Evolutionary conservation across 108 stramenopile species (phyloP).

Genomic region (Nitzschia sp.): DNA sequence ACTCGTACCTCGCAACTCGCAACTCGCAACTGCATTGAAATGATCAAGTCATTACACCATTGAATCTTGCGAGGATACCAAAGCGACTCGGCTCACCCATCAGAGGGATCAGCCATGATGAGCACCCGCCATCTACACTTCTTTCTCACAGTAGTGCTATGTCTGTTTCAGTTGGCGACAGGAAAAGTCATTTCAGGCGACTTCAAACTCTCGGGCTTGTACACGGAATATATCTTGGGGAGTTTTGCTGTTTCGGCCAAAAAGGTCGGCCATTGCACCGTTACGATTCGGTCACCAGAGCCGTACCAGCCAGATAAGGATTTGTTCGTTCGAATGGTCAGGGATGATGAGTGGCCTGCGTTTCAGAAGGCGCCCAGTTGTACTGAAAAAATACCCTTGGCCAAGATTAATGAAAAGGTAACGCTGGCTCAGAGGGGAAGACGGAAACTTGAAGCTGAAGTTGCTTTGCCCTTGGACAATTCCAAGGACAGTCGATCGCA

Average conservation of each 20-base stretch:
- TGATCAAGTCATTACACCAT: too few species aligned
- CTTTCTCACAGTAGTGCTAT: neutral
- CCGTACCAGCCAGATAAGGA: slow-evolving; percentile 61
- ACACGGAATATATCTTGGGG: slow-evolving; percentile 64
- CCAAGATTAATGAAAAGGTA: slow-evolving; percentile 20
- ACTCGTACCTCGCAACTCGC: too few species aligned
- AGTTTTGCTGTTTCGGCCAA: slow-evolving; percentile 65
- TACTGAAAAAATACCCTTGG: slow-evolving; percentile 45
- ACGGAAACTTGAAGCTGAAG: slow-evolving; percentile 30
- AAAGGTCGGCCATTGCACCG: slow-evolving; percentile 30
- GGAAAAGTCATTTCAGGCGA: slow-evolving; percentile 55
- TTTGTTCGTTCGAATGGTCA: slow-evolving; percentile 50
- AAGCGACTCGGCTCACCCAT: neutral
- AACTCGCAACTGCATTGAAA: too few species aligned
- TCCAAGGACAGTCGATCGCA: slow-evolving; percentile 38
- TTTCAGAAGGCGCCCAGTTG: slow-evolving; percentile 54
- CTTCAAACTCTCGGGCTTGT: slow-evolving; percentile 57
- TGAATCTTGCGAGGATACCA: neutral
- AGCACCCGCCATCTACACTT: neutral
- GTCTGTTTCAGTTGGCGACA: neutral
- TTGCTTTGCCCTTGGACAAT: slow-evolving; percentile 35
- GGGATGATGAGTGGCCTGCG: slow-evolving; percentile 65
- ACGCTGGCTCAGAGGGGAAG: slow-evolving; percentile 17
- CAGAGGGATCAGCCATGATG: neutral
- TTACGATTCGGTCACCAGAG: slow-evolving; percentile 29